Evolutionary conservation across 2,329 filamentous ascomycete genomes (phyloP).

Genomic region (Moelleriella libera): DNA sequence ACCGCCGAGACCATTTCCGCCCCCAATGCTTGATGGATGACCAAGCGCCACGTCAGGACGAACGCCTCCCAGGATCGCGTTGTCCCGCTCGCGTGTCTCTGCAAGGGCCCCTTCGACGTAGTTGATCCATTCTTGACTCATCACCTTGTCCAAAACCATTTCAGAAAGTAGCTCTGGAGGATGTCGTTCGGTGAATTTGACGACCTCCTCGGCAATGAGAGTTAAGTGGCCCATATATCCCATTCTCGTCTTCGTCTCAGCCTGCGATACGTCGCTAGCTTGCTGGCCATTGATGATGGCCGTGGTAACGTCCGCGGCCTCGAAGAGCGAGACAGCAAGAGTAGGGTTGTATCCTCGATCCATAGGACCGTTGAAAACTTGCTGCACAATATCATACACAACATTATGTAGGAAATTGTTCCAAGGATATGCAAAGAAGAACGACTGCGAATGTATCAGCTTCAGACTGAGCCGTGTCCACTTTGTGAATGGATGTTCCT

Average conservation of each 20-base stretch:
- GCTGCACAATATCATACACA: constrained; percentile 96
- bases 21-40: constrained; percentile 51
- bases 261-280: constrained; percentile 74
- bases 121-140: constrained; percentile 80
- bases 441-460: constrained; percentile 43
- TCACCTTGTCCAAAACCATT: constrained; percentile 73
- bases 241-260: constrained; percentile 73
- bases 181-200: constrained; percentile 94
- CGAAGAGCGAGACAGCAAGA: constrained; percentile 84
- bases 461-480: not conserved
- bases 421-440: constrained; percentile 98
- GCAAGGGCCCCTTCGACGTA: constrained; percentile 90
- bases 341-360: constrained; percentile 86
- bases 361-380: constrained; percentile 98
- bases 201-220: constrained; percentile 92
- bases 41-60: constrained; percentile 80
- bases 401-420: constrained; percentile 99
- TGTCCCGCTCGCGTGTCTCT: constrained; percentile 89
- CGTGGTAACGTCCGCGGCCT: constrained; percentile 76
- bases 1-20: constrained; percentile 29
- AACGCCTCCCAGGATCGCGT: constrained; percentile 93
- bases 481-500: constrained; percentile 18
- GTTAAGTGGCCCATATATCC: constrained; percentile 98
- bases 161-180: constrained; percentile 77
- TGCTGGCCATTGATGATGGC: constrained; percentile 85